Conservation (phyloP, 192 early-diverging fungal genomes). For the Coemansia sp. region DNA sequence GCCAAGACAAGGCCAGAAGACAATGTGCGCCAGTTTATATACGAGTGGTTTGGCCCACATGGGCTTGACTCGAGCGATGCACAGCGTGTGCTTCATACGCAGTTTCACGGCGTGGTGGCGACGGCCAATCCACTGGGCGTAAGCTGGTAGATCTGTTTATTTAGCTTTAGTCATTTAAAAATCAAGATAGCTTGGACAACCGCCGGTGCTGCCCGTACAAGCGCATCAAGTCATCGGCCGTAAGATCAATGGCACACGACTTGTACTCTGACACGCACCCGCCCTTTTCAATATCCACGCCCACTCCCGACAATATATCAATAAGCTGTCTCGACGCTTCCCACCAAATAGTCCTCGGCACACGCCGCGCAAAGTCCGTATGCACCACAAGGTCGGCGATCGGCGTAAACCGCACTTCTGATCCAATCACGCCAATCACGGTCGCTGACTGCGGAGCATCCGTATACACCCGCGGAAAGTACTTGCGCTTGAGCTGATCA, state of each 20-base stretch:
- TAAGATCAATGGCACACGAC: constrained; percentile 54
- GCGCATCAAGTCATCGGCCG: constrained; percentile 53
- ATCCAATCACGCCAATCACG: constrained; percentile 83
- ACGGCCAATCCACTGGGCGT: constrained; percentile 75
- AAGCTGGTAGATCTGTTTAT: constrained; percentile 64
- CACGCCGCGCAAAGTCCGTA: constrained; percentile 80
- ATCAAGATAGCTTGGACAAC: constrained; percentile 34
- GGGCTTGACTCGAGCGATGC: constrained; percentile 66
- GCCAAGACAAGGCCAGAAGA: constrained; percentile 29
- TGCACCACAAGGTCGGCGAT: constrained; percentile 63
- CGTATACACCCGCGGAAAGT: constrained; percentile 63
- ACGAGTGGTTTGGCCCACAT: constrained; percentile 74
- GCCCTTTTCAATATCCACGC: constrained; percentile 51
- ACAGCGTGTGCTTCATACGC: constrained; percentile 65
- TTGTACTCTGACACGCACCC: constrained; percentile 43
- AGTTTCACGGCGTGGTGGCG: constrained; percentile 82
- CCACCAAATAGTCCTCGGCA: constrained; percentile 76
- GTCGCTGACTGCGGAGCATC: constrained; percentile 60
- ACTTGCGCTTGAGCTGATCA: constrained; percentile 46
- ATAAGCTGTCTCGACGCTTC: constrained; percentile 58
- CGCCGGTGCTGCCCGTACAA: constrained; percentile 43
- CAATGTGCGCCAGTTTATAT: constrained; percentile 62
- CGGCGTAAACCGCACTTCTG: constrained; percentile 71
- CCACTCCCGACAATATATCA: constrained; percentile 63
- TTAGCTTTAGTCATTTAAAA: no score